These are phyloP conservation scores for Yamadazyma taylorii DNA, from an alignment of 1,139 yeast genomes.

Conservation along the genomic window DNA sequence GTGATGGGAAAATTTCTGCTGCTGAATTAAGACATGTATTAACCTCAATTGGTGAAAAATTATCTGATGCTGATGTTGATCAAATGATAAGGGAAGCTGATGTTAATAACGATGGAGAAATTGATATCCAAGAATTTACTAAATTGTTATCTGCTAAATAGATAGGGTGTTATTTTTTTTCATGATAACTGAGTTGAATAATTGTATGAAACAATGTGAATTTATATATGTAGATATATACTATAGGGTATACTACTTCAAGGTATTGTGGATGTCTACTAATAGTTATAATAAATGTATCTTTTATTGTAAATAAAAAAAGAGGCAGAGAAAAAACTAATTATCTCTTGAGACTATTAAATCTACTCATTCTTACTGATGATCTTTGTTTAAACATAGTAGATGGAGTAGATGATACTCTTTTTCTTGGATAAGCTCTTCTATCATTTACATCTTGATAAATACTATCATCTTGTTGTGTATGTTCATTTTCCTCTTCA, in stretches of 20 bases:
- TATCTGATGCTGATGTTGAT: slow-evolving; percentile 93
- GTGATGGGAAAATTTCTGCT: slow-evolving; percentile 94
- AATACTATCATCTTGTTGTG: slow-evolving; percentile 11
- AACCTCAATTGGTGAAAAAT: slow-evolving; percentile 94
- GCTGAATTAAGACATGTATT: slow-evolving; percentile 95
- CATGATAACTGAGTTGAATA: too few species aligned
- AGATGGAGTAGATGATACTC: slow-evolving; percentile 26
- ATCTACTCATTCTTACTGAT: slow-evolving; percentile 21
- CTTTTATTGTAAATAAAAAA: too few species aligned
- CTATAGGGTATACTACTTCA: too few species aligned
- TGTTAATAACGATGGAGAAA: slow-evolving; percentile 93
- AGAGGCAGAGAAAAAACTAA: too few species aligned
- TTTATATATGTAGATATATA: background rate
- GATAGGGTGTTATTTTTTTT: slow-evolving; percentile 4
- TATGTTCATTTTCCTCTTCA: slow-evolving; percentile 14
- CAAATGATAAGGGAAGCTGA: slow-evolving; percentile 97
- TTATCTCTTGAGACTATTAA: slow-evolving; percentile 23
- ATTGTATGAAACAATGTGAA: too few species aligned
- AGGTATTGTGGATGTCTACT: too few species aligned
- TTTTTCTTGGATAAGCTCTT: slow-evolving; percentile 32
- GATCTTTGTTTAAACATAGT: slow-evolving; percentile 20
- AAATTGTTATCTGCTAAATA: slow-evolving; percentile 61
- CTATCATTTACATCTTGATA: slow-evolving; percentile 20
- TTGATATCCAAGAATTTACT: slow-evolving; percentile 93
- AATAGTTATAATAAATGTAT: background rate